Conservation (phyloP, 2,329 filamentous ascomycete species). For the Dothidotthia symphoricarpi region DNA sequence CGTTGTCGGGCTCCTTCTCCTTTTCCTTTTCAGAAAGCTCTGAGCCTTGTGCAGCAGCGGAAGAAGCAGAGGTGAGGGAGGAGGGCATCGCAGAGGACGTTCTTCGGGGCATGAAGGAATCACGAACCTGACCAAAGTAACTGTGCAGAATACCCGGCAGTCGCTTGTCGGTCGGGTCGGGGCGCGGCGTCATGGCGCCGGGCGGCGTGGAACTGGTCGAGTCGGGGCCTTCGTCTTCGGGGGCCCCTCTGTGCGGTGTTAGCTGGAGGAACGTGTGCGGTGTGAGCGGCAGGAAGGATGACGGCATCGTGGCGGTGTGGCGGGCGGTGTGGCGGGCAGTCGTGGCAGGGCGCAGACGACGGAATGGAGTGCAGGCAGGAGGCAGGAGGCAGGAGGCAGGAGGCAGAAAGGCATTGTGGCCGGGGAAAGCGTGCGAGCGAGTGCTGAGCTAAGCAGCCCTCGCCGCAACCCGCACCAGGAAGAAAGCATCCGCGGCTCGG, state of each 20-base stretch:
- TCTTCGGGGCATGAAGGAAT: conserved; percentile 52
- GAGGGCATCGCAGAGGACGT: conserved; percentile 41
- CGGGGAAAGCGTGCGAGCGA: too few species aligned
- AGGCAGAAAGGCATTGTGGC: conserved; percentile 5
- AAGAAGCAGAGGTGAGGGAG: conserved; percentile 36
- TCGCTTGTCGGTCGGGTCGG: conserved; percentile 91
- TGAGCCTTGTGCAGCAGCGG: conserved; percentile 11
- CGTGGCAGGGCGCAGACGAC: conserved; percentile 4
- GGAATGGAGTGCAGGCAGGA: background rate
- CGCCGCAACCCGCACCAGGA: background rate
- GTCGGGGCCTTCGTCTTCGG: conserved; percentile 73
- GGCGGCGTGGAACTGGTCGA: conserved; percentile 81
- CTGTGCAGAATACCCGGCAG: conserved; percentile 90
- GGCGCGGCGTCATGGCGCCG: conserved; percentile 87
- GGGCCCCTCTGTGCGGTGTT: conserved; percentile 44
- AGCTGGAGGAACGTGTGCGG: conserved; percentile 32
- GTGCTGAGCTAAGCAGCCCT: too few species aligned
- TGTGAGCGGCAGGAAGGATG: conserved; percentile 1
- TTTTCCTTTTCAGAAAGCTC: conserved; percentile 20
- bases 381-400: conserved; percentile 1
- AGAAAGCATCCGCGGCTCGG: conserved; percentile 1
- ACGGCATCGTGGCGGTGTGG: conserved; percentile 25
- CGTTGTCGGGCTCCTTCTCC: conserved; percentile 19
- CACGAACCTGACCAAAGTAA: conserved; percentile 99
- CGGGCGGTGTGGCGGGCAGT: background rate